phyloP scores from a whole-genome alignment of 2,329 filamentous ascomycete species.

The Fusarium dimerum region DNA sequence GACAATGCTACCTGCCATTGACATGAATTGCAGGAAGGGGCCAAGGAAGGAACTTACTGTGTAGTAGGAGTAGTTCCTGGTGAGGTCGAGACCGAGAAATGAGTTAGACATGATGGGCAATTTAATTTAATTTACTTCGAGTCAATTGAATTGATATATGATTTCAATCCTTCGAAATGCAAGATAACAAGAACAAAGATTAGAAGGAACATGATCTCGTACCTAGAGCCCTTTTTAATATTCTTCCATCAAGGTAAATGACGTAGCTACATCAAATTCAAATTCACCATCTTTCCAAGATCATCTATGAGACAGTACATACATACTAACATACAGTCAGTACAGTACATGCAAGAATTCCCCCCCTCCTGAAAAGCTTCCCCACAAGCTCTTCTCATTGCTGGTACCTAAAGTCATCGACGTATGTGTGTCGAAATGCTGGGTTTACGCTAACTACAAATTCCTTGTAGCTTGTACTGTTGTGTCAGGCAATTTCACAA shows the following conservation, averaged over 20 bases:
- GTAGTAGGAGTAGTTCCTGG: constrained; percentile 39
- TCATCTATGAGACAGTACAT: no score
- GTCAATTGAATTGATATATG: background rate
- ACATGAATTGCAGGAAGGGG: no score
- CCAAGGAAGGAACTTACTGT: constrained; percentile 20
- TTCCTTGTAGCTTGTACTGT: no score
- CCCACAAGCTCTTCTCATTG: no score
- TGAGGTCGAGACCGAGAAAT: constrained; percentile 35
- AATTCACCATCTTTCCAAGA: background rate
- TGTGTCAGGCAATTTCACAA: no score
- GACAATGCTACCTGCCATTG: background rate
- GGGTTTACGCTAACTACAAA: background rate
- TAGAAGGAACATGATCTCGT: no score
- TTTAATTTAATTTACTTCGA: background rate
- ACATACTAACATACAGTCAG: no score
- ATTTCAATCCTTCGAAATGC: no score
- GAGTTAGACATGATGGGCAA: constrained; percentile 29
- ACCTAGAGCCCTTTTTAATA: no score
- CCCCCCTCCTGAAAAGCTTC: no score
- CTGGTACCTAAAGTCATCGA: background rate
- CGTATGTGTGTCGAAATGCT: background rate
- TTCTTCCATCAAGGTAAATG: background rate
- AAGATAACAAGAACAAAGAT: no score
- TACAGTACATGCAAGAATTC: no score
- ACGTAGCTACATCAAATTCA: background rate